These are phyloP conservation scores for Cladosporium halotolerans DNA, from an alignment of 2,329 filamentous ascomycete species.

Conservation along the genomic window DNA sequence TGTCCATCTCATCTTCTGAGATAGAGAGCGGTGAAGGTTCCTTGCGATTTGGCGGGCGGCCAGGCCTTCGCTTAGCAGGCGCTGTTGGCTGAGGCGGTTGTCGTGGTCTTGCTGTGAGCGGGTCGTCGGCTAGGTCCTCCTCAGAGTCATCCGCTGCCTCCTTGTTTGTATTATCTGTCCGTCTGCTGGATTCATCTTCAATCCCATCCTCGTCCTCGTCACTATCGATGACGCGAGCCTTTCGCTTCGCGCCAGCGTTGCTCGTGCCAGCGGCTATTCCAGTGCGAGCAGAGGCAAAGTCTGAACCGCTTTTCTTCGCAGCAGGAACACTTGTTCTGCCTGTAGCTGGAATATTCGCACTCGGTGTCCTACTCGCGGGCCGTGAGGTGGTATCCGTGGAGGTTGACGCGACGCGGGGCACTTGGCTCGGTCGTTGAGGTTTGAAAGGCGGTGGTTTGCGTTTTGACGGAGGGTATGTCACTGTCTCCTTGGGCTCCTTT, in stretches of 20 bases:
- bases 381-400: constrained; percentile 10
- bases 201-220: constrained; percentile 17
- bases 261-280: background rate
- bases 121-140: constrained; percentile 21
- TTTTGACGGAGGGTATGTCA: constrained; percentile 29
- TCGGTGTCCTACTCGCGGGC: constrained; percentile 2
- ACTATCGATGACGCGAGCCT: constrained; percentile 6
- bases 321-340: background rate
- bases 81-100: background rate
- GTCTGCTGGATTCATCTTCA: background rate
- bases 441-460: constrained; percentile 29
- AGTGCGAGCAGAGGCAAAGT: constrained; percentile 1
- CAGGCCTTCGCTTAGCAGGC: constrained; percentile 12
- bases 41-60: constrained; percentile 13
- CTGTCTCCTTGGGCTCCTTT: constrained; percentile 29
- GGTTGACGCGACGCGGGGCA: constrained; percentile 43
- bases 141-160: constrained; percentile 13
- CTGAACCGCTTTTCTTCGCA: background rate
- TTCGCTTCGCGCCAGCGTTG: background rate
- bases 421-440: constrained; percentile 25
- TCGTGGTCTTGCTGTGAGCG: constrained; percentile 15
- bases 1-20: constrained; percentile 12
- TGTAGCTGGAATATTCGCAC: background rate
- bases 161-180: background rate
- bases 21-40: background rate